phyloP scores from a whole-genome alignment of 1,139 yeast genomes.

The Arxiozyma slooffiae region DNA sequence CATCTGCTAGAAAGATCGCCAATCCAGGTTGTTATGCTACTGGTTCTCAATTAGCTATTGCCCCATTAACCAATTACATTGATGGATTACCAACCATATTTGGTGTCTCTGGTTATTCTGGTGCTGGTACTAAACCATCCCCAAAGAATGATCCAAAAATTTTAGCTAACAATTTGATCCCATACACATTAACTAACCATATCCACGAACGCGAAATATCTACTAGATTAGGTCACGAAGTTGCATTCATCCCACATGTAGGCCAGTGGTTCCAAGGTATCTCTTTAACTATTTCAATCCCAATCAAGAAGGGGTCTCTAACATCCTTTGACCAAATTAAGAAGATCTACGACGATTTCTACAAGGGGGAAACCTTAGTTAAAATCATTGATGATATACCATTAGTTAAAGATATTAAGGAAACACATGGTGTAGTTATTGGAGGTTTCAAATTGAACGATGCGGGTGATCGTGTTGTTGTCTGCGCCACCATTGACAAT shows the following conservation, averaged over 20 bases:
- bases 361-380: slow-evolving; percentile 77
- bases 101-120: slow-evolving; percentile 97
- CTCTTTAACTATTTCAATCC: slow-evolving; percentile 82
- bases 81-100: slow-evolving; percentile 72
- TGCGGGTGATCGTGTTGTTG: slow-evolving; percentile 79
- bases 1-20: slow-evolving; percentile 69
- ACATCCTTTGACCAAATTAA: slow-evolving; percentile 80
- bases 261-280: slow-evolving; percentile 99
- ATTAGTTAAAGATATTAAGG: slow-evolving; percentile 78
- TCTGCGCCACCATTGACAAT: slow-evolving; percentile 92
- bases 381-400: slow-evolving; percentile 60
- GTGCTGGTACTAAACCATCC: slow-evolving; percentile 98
- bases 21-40: slow-evolving; percentile 99
- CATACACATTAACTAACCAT: slow-evolving; percentile 93
- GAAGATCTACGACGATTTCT: slow-evolving; percentile 78
- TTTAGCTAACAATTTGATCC: slow-evolving; percentile 75
- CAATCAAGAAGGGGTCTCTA: slow-evolving; percentile 59
- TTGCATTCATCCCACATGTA: slow-evolving; percentile 93
- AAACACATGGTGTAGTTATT: slow-evolving; percentile 86
- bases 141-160: slow-evolving; percentile 80
- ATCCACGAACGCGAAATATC: slow-evolving; percentile 93
- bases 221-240: slow-evolving; percentile 60
- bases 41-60: slow-evolving; percentile 87
- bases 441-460: slow-evolving; percentile 95
- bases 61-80: slow-evolving; percentile 62